These are phyloP conservation scores for Colletotrichum sp. DNA, from an alignment of 2,329 filamentous ascomycete species.

Conservation along the genomic window DNA sequence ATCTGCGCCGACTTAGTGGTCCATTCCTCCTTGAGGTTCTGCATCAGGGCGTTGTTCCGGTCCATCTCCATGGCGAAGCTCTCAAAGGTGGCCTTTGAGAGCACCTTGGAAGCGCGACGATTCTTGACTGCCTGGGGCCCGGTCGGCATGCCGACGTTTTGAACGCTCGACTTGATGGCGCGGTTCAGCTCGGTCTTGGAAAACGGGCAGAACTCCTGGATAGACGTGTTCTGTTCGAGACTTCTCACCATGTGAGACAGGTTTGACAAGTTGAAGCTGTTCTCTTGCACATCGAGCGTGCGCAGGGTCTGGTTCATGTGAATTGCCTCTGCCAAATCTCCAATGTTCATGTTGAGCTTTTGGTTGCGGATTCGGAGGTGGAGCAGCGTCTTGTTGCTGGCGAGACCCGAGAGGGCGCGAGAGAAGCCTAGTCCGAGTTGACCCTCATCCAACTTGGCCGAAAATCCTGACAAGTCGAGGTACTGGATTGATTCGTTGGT, in stretches of 20 bases:
- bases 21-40: conserved; percentile 45
- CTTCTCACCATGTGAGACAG: conserved; percentile 51
- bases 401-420: conserved; percentile 52
- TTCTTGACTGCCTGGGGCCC: not conserved
- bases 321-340: conserved; percentile 55
- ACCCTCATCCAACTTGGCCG: conserved; percentile 62
- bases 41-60: conserved; percentile 36
- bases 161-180: conserved; percentile 33
- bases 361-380: conserved; percentile 63
- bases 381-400: conserved; percentile 46
- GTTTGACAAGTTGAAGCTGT: conserved; percentile 59
- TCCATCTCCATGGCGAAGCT: conserved; percentile 21
- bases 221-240: conserved; percentile 45
- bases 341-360: conserved; percentile 58
- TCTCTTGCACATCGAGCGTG: conserved; percentile 60
- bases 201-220: conserved; percentile 50
- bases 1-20: conserved; percentile 37
- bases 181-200: conserved; percentile 39
- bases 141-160: conserved; percentile 15
- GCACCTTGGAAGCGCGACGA: conserved; percentile 19
- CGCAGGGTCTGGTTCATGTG: conserved; percentile 52
- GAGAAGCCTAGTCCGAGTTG: conserved; percentile 60
- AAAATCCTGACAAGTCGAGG: conserved; percentile 62
- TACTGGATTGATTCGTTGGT: conserved; percentile 56
- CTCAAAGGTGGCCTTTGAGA: conserved; percentile 17